Base-by-base conservation (phyloP, 2,329 filamentous ascomycete genomes). In the Fulvia fulva region DNA sequence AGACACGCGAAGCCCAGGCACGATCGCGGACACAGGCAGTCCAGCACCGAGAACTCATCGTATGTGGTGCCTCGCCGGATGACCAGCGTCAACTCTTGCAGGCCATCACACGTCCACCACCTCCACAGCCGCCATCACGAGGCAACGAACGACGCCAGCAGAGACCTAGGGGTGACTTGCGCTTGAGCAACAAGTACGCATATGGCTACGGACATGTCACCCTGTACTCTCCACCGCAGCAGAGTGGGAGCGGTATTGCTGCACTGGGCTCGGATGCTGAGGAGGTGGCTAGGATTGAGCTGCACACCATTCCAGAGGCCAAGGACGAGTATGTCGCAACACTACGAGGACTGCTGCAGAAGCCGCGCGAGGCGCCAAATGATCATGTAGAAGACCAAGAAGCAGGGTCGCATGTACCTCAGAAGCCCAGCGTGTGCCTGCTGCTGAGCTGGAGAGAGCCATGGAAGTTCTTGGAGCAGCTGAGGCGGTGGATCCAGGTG, bases 361-460 rank as follows among this genome's bases (percentile, higher is more conserved):
- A 55, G n/a, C 65, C 63, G 55, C 59, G 59, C 12, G 49, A 58
- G 34, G 30, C 55, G 46, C 49, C 51, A 16, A 55, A 61, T n/a
- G 57, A 49, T 22, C 21, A 21, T 21, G 52, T 49, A 1, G 34
- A 59, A 4, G 53, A 43, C 19, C 55, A 60, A 23, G 59, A 54
- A 19, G 43, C 23, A 46, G 57, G 34, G 41, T 19, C 28, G 3
- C 7, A 22, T 9, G 56, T 55, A 9, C 23, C 22, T n/a, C 58
- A 55, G 43, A 58, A 61, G 30, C 68, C 69, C 3, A 67, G 61
- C 1, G 67, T 97, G 63, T 89, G 96, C 62, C 86, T 99, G 68
- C 79, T 99, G n/a, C 81, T 99, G 45, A 92, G 97, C 77, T 99
- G 94, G 94, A 88, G 89, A 58, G 86, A 94, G 71, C 94, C 94